Conservation (phyloP, 225 moss, liverwort and hornwort genomes). For the Climacium dendroides region DNA sequence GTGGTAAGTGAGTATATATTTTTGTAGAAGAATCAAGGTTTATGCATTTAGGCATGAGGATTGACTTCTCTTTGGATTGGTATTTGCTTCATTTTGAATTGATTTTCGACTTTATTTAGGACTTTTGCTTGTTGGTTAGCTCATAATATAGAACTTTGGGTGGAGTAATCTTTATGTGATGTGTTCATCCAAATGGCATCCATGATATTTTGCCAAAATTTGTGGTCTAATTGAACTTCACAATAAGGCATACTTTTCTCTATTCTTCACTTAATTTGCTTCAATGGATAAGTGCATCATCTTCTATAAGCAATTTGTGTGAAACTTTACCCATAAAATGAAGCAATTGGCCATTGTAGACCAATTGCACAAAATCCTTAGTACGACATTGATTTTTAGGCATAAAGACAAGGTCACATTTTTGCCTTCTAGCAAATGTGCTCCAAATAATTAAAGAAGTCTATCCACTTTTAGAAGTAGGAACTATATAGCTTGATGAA, state of each 20-base stretch:
- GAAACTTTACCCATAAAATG: too few species aligned
- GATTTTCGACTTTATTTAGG: background rate
- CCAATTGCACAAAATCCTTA: too few species aligned
- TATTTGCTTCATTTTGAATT: rapidly evolving
- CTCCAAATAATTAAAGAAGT: too few species aligned
- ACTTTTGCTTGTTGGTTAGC: background rate
- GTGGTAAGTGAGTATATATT: background rate
- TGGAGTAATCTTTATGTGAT: background rate
- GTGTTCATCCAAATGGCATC: too few species aligned
- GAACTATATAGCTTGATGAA: too few species aligned
- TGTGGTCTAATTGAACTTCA: rapidly evolving
- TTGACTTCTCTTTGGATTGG: background rate
- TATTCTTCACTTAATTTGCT: background rate
- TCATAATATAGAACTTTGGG: background rate
- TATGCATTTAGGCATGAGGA: background rate
- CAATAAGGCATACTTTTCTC: background rate
- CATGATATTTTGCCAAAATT: background rate
- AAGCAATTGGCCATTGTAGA: too few species aligned
- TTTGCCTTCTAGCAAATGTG: too few species aligned
- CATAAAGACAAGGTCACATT: too few species aligned
- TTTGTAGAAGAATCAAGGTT: background rate
- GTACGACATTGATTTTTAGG: too few species aligned
- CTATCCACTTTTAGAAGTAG: too few species aligned
- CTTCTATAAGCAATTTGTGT: background rate
- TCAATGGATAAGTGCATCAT: background rate